Percentiles rank a stretch among this genome's conserved stretches.
Conservation (phyloP, 345 rosid species). For the Ricinus communis region DNA sequence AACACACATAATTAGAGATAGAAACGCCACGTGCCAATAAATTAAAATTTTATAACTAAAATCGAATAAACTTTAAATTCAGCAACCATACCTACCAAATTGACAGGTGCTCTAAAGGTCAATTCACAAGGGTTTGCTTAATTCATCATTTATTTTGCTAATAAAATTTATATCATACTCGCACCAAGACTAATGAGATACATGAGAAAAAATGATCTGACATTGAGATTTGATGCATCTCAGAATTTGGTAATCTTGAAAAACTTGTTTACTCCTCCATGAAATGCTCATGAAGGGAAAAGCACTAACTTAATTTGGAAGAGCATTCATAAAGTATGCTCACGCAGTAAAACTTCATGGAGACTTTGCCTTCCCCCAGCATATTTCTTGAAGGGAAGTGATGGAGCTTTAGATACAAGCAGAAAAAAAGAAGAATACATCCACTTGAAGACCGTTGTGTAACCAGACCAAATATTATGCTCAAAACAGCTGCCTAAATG, state of each 20-base stretch:
- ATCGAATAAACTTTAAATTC: too few species aligned
- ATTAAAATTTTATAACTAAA: too few species aligned
- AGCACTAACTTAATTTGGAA: background rate
- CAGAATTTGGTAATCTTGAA: background rate
- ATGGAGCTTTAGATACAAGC: constrained; percentile 6
- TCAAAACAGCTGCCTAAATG: background rate
- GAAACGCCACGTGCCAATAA: too few species aligned
- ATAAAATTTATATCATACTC: too few species aligned
- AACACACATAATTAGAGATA: too few species aligned
- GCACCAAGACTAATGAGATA: too few species aligned
- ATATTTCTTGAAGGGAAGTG: background rate
- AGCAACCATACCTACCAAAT: too few species aligned
- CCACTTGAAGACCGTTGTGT: constrained; percentile 2
- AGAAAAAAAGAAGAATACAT: background rate
- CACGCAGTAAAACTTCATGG: background rate
- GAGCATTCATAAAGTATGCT: background rate
- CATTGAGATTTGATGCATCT: background rate
- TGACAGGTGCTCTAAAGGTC: too few species aligned
- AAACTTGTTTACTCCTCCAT: background rate
- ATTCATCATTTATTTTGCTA: too few species aligned
- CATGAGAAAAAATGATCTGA: too few species aligned
- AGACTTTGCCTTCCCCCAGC: background rate
- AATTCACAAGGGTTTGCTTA: too few species aligned
- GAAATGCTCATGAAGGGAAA: background rate
- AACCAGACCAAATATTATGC: background rate